Evolutionary conservation across 2,329 filamentous ascomycete species (phyloP).

Genomic region (Penicillium sclerotigenum): DNA sequence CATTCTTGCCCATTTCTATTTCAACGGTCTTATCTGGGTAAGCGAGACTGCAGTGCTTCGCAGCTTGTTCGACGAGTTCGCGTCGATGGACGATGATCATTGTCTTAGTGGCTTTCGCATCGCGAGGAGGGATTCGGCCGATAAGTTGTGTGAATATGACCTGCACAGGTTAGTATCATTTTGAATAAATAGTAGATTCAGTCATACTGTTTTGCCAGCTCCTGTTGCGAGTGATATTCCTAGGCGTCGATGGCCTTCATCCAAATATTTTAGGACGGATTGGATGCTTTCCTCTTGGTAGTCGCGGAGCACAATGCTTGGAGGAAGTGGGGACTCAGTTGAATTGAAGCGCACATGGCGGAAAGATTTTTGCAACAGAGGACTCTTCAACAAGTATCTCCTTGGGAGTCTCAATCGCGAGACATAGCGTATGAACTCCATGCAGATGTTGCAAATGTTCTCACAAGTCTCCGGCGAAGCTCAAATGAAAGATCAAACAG

Average conservation of each 20-base stretch:
- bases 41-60: slow-evolving; percentile 72
- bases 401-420: slow-evolving; percentile 16
- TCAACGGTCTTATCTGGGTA: slow-evolving; percentile 82
- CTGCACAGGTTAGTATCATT: slow-evolving; percentile 42
- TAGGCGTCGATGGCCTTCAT: slow-evolving; percentile 70
- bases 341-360: slow-evolving; percentile 22
- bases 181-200: background rate
- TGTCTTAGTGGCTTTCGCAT: slow-evolving; percentile 65
- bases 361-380: slow-evolving; percentile 30
- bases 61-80: slow-evolving; percentile 92
- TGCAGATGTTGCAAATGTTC: slow-evolving; percentile 13
- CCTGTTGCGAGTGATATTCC: slow-evolving; percentile 86
- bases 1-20: slow-evolving; percentile 81
- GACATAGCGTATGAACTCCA: slow-evolving; percentile 33
- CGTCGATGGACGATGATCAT: slow-evolving; percentile 88
- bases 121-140: slow-evolving; percentile 62
- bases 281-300: slow-evolving; percentile 93
- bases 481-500: slow-evolving; percentile 30
- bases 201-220: slow-evolving; percentile 75
- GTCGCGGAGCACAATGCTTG: slow-evolving; percentile 63
- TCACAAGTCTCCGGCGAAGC: background rate
- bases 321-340: slow-evolving; percentile 17
- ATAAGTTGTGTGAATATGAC: slow-evolving; percentile 97
- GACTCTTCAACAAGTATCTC: slow-evolving; percentile 12
- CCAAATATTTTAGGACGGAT: slow-evolving; percentile 67